Base-by-base conservation (phyloP, 2,329 filamentous ascomycete genomes). In the Paraphoma chrysanthemicola region DNA sequence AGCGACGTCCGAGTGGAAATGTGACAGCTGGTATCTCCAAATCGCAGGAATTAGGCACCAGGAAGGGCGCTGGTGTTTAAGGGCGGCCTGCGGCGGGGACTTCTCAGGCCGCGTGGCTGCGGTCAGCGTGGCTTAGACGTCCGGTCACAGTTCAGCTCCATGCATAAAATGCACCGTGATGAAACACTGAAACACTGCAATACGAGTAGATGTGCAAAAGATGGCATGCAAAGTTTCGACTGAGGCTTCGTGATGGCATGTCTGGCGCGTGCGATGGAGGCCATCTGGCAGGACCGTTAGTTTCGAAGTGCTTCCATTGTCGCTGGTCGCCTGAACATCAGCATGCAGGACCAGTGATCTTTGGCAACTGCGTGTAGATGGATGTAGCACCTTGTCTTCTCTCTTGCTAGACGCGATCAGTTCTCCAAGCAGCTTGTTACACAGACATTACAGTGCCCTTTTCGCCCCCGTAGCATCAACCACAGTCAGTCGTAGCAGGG, bases 1-100 rank as follows among this genome's bases (percentile, higher is more conserved):
- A 59, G 63, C 60, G 56, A 62, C 54, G 52, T 53, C 48, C 55
- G 56, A 52, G 48, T 54, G 59, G 56, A 55, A 54, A 59, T 57
- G 57, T 56, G 54, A 65, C 51, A 69, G 60, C 38, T 62, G 57
- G 51, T 59, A 59, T 63, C 62, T 57, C 54, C 62, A 53, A 56
- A 48, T 48, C 41, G 41, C 44, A 44, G 48, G 56, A 50, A 69
- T 72, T 69, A 75, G 72, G 72, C 72, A 73, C 72, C 72, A 68
- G 71, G 56, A 54, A 57, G 60, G 58, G 58, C 52, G 54, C 46
- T 53, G 44, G 47, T 45, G 42, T 46, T 50, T 59, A 53, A 59
- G 57, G 53, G 62, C 56, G 59, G 52, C 33, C 48, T 23, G 53
- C 44, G 46, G 50, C 50, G 36, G 51, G 18, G 23, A 42, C 43